Percentiles rank a stretch among this genome's conserved stretches.
These are phyloP conservation scores for Chalciporus sp. DNA, from an alignment of 1,284 basidiomycete species.

Conservation along the genomic window DNA sequence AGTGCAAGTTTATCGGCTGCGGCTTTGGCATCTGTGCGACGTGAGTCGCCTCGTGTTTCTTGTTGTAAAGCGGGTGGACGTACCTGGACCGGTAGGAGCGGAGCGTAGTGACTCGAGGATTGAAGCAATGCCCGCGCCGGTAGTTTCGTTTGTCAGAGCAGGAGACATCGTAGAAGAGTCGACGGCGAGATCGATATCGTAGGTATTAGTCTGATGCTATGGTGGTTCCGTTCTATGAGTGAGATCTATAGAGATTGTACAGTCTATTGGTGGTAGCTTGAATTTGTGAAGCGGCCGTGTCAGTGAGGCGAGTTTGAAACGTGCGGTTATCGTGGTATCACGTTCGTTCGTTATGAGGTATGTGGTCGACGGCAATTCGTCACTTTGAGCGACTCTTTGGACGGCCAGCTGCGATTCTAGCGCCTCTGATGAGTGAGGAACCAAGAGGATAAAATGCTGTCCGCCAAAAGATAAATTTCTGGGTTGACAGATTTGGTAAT, in stretches of 20 bases:
- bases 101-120: conserved; percentile 64
- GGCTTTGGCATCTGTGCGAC: conserved; percentile 68
- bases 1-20: conserved; percentile 78
- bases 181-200: conserved; percentile 18
- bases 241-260: conserved; percentile 5
- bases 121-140: conserved; percentile 48
- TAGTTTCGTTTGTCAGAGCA: conserved; percentile 48
- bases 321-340: conserved; percentile 12
- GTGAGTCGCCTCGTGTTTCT: conserved; percentile 5
- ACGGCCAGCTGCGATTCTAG: not conserved
- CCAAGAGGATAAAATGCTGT: conserved; percentile 2
- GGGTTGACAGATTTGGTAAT: conserved; percentile 13
- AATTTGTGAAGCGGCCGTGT: not conserved
- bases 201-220: conserved; percentile 19
- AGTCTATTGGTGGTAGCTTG: conserved; percentile 17
- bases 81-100: conserved; percentile 76
- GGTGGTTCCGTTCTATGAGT: conserved; percentile 25
- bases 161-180: conserved; percentile 51
- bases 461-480: not conserved
- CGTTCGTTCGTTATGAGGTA: not conserved
- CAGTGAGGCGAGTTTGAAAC: not conserved
- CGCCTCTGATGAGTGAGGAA: not conserved
- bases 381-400: not conserved
- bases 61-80: conserved; percentile 22
- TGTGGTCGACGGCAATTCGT: not conserved